Evolutionary conservation across 2,329 filamentous ascomycete genomes (phyloP).

Genomic region (Mycogone perniciosa): DNA sequence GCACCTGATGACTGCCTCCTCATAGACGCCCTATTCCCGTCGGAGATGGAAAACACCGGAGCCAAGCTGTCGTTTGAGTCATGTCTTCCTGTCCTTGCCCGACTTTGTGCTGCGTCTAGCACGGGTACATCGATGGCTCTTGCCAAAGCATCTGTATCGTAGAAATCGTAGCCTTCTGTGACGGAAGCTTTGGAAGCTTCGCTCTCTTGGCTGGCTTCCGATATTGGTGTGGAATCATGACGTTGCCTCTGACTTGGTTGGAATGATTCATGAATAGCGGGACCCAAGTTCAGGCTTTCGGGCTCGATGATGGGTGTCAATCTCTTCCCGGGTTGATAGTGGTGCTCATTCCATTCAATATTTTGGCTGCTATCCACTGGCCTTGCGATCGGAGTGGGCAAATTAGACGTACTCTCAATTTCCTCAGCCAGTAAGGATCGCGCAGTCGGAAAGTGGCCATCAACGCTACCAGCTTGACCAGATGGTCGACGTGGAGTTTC

Average conservation of each 20-base stretch:
- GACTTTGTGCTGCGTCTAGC: conserved; percentile 18
- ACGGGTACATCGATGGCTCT: conserved; percentile 48
- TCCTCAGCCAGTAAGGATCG: conserved; percentile 49
- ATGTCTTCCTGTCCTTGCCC: conserved; percentile 33
- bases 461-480: conserved; percentile 23
- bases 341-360: conserved; percentile 17
- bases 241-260: conserved; percentile 35
- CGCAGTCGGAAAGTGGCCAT: conserved; percentile 27
- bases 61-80: conserved; percentile 54
- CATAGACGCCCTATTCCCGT: conserved; percentile 30
- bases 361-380: conserved; percentile 37
- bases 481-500: conserved; percentile 31
- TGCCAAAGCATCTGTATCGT: conserved; percentile 50
- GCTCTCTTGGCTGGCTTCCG: conserved; percentile 45
- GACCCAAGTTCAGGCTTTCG: conserved; percentile 45
- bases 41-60: conserved; percentile 54
- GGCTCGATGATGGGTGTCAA: conserved; percentile 46
- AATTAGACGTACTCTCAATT: conserved; percentile 57
- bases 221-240: conserved; percentile 45
- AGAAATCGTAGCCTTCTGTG: conserved; percentile 61
- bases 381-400: conserved; percentile 52
- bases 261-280: conserved; percentile 35
- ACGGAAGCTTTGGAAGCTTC: conserved; percentile 41
- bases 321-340: conserved; percentile 30
- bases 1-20: conserved; percentile 12